phyloP scores from a whole-genome alignment of 331 rosid genomes.

The Quercus tomentella region DNA sequence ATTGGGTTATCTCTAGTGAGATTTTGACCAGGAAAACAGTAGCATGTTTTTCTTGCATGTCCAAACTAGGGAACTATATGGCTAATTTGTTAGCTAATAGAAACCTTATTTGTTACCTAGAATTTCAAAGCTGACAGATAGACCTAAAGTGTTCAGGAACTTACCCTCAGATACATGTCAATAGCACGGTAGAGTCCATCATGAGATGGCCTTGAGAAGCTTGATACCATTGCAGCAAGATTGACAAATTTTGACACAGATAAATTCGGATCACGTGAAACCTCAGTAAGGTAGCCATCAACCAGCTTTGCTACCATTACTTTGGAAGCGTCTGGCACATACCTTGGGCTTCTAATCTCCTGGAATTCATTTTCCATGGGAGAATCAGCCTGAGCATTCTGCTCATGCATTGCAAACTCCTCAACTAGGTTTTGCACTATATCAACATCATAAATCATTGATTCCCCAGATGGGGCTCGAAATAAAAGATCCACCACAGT shows the following conservation, averaged over 20 bases:
- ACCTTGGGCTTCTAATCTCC: slow-evolving; percentile 59
- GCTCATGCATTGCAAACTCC: slow-evolving; percentile 53
- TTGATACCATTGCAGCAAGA: slow-evolving; percentile 66
- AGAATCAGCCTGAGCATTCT: slow-evolving; percentile 35
- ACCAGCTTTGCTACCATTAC: slow-evolving; percentile 73
- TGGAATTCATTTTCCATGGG: slow-evolving; percentile 54
- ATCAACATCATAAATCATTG: slow-evolving; percentile 49
- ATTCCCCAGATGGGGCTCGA: slow-evolving; percentile 43
- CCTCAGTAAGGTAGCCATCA: slow-evolving; percentile 82
- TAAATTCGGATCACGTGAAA: slow-evolving; percentile 68
- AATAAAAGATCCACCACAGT: slow-evolving; percentile 65
- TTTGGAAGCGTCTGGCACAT: slow-evolving; percentile 56
- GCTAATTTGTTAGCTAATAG: neutral
- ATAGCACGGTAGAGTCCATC: slow-evolving; percentile 90
- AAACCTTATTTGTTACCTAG: neutral
- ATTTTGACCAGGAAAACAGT: too few species aligned
- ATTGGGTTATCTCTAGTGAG: neutral
- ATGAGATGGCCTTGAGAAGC: slow-evolving; percentile 71
- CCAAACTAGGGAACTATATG: too few species aligned
- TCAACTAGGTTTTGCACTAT: slow-evolving; percentile 71
- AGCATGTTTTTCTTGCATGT: too few species aligned
- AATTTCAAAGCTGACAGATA: neutral
- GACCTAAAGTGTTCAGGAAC: neutral
- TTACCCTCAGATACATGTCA: slow-evolving; percentile 84
- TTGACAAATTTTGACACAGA: slow-evolving; percentile 45